Evolutionary conservation across 495 filamentous ascomycete genomes (phyloP).

Genomic region (Haplographium delicatum): DNA sequence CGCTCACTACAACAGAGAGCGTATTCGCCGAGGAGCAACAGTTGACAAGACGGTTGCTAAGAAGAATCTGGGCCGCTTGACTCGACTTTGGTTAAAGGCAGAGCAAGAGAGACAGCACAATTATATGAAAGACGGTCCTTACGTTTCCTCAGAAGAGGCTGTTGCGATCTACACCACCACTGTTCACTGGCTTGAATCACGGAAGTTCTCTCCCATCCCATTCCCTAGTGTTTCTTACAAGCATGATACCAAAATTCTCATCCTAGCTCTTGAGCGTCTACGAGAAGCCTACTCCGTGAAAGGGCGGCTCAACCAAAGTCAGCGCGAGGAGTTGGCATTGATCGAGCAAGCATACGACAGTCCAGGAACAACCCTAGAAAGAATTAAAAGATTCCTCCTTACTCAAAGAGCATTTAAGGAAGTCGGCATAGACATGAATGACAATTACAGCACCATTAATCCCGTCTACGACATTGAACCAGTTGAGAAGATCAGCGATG

Average conservation of each 20-base stretch:
- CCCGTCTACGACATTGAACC: conserved; percentile 99
- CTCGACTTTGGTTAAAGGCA: conserved; percentile 93
- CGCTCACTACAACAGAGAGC: conserved; percentile 96
- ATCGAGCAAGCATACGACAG: conserved; percentile 99
- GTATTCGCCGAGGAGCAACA: conserved; percentile 91
- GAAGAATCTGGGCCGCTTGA: conserved; percentile 96
- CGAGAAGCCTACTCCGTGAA: conserved; percentile 98
- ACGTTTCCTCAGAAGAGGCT: conserved; percentile 96
- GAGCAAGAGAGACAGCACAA: conserved; percentile 99
- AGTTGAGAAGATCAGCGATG: conserved; percentile 99
- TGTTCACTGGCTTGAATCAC: conserved; percentile 97
- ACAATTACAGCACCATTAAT: conserved; percentile 98
- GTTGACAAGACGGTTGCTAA: conserved; percentile 99
- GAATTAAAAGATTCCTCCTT: conserved; percentile 96
- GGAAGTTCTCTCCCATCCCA: conserved; percentile 97
- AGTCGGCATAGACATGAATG: conserved; percentile 99
- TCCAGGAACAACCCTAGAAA: conserved; percentile 88
- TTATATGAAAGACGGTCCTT: conserved; percentile 98
- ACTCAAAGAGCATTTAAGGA: conserved; percentile 99
- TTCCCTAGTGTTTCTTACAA: conserved; percentile 99
- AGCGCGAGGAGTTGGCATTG: conserved; percentile 92
- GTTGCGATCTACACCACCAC: conserved; percentile 99
- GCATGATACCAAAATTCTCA: conserved; percentile 98
- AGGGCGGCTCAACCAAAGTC: conserved; percentile 93
- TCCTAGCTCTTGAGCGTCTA: conserved; percentile 88